A percentile compares a stretch with the other conserved stretches of the same genome.
Evolutionary conservation across 768 basidiomycete species (phyloP).

Genomic region (Termitomyces sp.): DNA sequence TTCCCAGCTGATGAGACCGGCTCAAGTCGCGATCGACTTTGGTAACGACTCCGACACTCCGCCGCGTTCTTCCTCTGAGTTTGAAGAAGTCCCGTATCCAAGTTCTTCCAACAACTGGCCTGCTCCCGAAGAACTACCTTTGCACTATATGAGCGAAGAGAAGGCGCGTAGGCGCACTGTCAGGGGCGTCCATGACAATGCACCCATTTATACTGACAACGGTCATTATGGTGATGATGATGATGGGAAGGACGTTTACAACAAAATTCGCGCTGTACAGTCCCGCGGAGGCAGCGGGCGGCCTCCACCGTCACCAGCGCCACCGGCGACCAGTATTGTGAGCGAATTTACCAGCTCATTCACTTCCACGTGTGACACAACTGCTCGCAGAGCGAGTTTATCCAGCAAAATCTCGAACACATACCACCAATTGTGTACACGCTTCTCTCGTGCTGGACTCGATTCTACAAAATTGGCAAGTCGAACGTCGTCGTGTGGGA

Average conservation of each 20-base stretch:
- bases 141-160: conserved; percentile 59
- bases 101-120: conserved; percentile 33
- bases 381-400: conserved; percentile 59
- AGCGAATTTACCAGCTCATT: conserved; percentile 24
- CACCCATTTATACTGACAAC: conserved; percentile 17
- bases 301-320: conserved; percentile 53
- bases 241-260: conserved; percentile 51
- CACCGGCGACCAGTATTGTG: conserved; percentile 66
- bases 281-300: conserved; percentile 55
- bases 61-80: conserved; percentile 58
- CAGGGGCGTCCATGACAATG: conserved; percentile 22
- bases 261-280: conserved; percentile 39
- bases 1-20: conserved; percentile 52
- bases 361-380: conserved; percentile 16
- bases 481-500: conserved; percentile 93
- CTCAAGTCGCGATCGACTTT: conserved; percentile 70
- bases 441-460: conserved; percentile 90
- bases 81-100: conserved; percentile 65
- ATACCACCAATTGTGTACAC: conserved; percentile 84
- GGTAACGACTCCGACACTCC: conserved; percentile 50
- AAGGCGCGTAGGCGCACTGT: conserved; percentile 56
- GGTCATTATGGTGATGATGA: conserved; percentile 45
- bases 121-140: conserved; percentile 39
- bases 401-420: conserved; percentile 77
- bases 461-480: conserved; percentile 89